Conservation (phyloP, 2,329 filamentous ascomycete species). For the Colletotrichum aenigma region DNA sequence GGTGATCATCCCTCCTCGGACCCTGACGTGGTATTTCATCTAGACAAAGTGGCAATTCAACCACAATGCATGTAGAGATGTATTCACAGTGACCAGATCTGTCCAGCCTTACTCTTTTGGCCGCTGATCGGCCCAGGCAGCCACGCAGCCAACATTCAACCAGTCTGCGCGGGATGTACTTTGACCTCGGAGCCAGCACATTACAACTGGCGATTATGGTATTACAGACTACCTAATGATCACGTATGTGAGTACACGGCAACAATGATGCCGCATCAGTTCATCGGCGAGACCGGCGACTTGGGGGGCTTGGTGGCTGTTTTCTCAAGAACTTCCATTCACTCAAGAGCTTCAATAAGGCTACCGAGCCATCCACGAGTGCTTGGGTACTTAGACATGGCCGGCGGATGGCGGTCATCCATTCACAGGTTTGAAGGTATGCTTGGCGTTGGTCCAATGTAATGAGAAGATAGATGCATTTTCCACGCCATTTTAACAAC, state of each 20-base stretch:
- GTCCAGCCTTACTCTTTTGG: not conserved
- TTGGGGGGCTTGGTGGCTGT: not conserved
- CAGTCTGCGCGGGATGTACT: not conserved
- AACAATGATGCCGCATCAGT: not conserved
- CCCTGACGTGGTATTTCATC: not conserved
- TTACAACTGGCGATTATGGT: not conserved
- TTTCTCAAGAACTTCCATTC: not conserved
- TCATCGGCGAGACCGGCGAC: not conserved
- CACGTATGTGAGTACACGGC: not conserved
- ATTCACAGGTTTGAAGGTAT: not conserved
- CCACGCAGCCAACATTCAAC: not conserved
- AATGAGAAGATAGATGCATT: not conserved
- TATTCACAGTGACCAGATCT: not conserved
- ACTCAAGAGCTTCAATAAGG: not conserved
- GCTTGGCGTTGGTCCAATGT: not conserved
- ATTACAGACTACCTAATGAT: not conserved
- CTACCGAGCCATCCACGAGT: not conserved
- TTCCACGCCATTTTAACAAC: accelerated
- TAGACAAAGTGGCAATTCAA: not conserved
- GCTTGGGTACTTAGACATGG: not conserved
- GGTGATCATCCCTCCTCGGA: not conserved
- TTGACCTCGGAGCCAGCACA: not conserved
- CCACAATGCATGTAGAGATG: not conserved
- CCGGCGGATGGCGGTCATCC: not conserved
- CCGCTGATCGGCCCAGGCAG: not conserved